Evolutionary conservation across 805 yeast genomes (phyloP), one percentile per base, ranked within the genome.

Genomic region (Cyberlindnera meyerae): DNA sequence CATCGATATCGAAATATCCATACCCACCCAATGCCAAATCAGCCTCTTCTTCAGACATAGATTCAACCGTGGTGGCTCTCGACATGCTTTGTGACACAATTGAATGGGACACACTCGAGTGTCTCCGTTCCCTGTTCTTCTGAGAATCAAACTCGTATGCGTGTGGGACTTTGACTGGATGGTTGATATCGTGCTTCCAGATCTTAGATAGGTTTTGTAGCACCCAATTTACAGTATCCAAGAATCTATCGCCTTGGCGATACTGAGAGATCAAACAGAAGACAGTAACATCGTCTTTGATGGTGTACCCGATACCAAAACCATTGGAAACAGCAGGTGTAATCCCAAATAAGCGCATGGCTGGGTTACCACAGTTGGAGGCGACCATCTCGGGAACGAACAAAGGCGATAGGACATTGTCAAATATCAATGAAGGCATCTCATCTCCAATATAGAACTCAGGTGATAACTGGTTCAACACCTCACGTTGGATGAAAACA

Each of bases 311-410:
- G 17, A 88, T 70, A n/a, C 96, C 96, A 60, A 82, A 87, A 0
- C 97, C 97, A 51, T 83, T 87, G 30, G 87, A 79, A 14, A 78
- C 70, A 2, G 89, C 93, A 2, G 97, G 96, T 0, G 95, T 90
- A 40, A 88, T 78, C 2, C 96, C 96, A 64, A 88, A 88, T 24
- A 84, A 65, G 36, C 80, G 79, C 52, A 88, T 72, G 1, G 96
- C 86, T 9, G 95, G 88, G 57, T 87, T 88, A 15, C 97, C 97
- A 64, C 97, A 88, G 60, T 88, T 88, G 22, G 88, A 76, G 4
- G 86, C 68, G 29, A 66, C 50, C 36, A 68, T 48, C 37, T 67
- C 72, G 3, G 71, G 70, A 8, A 59, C 59, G 28, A 62, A 64
- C 25, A 66, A 49, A 20, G 68, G 68, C 6, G 42, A 44, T 6